Conservation (phyloP, 768 basidiomycete genomes). For the Lanmaoa rubissima region DNA sequence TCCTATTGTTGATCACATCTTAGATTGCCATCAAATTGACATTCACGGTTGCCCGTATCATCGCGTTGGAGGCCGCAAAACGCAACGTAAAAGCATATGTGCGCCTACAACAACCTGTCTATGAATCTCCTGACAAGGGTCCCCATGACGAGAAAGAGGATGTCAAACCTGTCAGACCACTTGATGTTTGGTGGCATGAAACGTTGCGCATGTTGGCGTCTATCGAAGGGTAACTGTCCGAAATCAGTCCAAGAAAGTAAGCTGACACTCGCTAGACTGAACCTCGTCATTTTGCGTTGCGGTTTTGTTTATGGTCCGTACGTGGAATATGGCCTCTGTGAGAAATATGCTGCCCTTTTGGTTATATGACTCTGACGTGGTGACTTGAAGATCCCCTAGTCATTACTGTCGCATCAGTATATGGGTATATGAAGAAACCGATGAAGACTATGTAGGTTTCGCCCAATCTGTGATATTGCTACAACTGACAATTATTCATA, state of each 20-base stretch:
- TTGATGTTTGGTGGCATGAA: slow-evolving; percentile 91
- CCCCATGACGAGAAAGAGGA: slow-evolving; percentile 70
- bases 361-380: slow-evolving; percentile 14
- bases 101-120: slow-evolving; percentile 75
- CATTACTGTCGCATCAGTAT: slow-evolving; percentile 75
- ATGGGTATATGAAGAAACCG: slow-evolving; percentile 78
- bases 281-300: slow-evolving; percentile 73
- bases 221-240: slow-evolving; percentile 58
- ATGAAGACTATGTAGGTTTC: slow-evolving; percentile 76
- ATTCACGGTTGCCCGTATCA: slow-evolving; percentile 60
- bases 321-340: slow-evolving; percentile 66
- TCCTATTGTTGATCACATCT: slow-evolving; percentile 3
- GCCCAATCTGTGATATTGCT: neutral
- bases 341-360: slow-evolving; percentile 25
- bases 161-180: slow-evolving; percentile 62
- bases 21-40: slow-evolving; percentile 81
- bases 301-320: slow-evolving; percentile 84
- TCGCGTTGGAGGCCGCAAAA: slow-evolving; percentile 77
- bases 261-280: slow-evolving; percentile 50
- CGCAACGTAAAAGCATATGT: slow-evolving; percentile 78
- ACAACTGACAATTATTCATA: slow-evolving; percentile 29
- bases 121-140: slow-evolving; percentile 69
- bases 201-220: slow-evolving; percentile 70
- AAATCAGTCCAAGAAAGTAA: neutral
- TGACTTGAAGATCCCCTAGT: slow-evolving; percentile 56